Evolutionary conservation across 1,284 basidiomycete species (phyloP).

Genomic region (Melanopsichium pennsylvanicum): DNA sequence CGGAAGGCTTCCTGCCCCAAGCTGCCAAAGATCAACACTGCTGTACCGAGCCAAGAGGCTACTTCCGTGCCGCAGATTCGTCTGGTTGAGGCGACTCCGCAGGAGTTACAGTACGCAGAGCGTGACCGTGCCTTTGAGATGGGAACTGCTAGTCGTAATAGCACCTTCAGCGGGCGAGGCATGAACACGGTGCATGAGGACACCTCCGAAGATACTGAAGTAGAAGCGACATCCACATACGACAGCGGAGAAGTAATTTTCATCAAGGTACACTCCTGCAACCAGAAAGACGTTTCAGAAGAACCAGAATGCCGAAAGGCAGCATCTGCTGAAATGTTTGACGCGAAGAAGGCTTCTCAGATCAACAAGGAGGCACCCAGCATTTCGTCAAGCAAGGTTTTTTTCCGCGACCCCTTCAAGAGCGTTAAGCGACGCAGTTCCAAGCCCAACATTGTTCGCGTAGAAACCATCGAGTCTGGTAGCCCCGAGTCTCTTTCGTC

Average conservation of each 20-base stretch:
- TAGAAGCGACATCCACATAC: not conserved
- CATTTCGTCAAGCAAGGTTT: conserved; percentile 3
- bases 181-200: conserved; percentile 31
- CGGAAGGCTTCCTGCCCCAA: conserved; percentile 1
- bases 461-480: conserved; percentile 16
- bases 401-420: conserved; percentile 28
- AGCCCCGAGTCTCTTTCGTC: conserved; percentile 11
- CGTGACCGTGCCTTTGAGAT: conserved; percentile 10
- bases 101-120: conserved; percentile 21
- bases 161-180: conserved; percentile 1
- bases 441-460: conserved; percentile 5
- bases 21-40: conserved; percentile 27
- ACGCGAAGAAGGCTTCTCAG: not conserved
- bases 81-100: conserved; percentile 24
- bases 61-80: conserved; percentile 18
- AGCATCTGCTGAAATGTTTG: not conserved
- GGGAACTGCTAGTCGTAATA: not conserved
- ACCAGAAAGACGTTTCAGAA: not conserved
- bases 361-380: not conserved
- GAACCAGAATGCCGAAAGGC: conserved; percentile 1
- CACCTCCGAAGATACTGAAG: conserved; percentile 4
- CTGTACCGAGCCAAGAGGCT: not conserved
- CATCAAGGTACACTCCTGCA: conserved; percentile 11
- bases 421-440: not conserved
- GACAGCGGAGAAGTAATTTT: conserved; percentile 5